Percentiles rank a stretch among this genome's conserved stretches.
phyloP scores from a whole-genome alignment of 2,329 filamentous ascomycete genomes.

The Cryphonectria naterciae region DNA sequence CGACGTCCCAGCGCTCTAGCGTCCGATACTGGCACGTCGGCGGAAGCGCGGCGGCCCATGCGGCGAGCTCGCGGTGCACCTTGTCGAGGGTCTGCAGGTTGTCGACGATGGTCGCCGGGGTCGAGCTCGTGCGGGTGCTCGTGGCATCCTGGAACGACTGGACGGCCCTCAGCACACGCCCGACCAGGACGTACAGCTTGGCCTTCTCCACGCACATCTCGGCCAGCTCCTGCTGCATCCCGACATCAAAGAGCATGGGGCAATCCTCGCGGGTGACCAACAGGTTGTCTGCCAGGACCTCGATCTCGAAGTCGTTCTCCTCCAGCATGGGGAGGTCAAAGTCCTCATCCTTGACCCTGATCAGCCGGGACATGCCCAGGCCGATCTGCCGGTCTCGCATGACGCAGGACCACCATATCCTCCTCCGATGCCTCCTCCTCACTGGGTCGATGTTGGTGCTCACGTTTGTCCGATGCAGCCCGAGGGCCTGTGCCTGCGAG shows the following conservation, averaged over 20 bases:
- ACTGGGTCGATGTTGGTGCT: constrained; percentile 71
- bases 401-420: constrained; percentile 98
- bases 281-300: constrained; percentile 67
- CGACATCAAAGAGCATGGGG: constrained; percentile 69
- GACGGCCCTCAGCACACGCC: constrained; percentile 85
- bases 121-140: constrained; percentile 77
- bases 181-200: constrained; percentile 86
- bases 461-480: constrained; percentile 81
- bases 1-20: constrained; percentile 57
- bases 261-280: constrained; percentile 72
- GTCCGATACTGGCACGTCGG: constrained; percentile 70
- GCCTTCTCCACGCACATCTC: constrained; percentile 91
- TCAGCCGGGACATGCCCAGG: constrained; percentile 89
- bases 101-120: constrained; percentile 12
- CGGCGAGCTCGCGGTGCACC: constrained; percentile 78
- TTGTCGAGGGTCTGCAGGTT: constrained; percentile 68
- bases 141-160: constrained; percentile 78
- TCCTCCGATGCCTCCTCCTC: constrained; percentile 85
- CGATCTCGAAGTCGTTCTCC: constrained; percentile 82
- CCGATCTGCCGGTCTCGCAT: constrained; percentile 93
- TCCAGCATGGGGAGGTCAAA: constrained; percentile 92
- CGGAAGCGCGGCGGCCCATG: constrained; percentile 76
- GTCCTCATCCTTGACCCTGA: constrained; percentile 89
- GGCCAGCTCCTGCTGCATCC: constrained; percentile 78
- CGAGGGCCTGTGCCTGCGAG: constrained; percentile 90